These are phyloP conservation scores for Golubevia pallescens DNA, from an alignment of 1,284 basidiomycete genomes.

Conservation along the genomic window DNA sequence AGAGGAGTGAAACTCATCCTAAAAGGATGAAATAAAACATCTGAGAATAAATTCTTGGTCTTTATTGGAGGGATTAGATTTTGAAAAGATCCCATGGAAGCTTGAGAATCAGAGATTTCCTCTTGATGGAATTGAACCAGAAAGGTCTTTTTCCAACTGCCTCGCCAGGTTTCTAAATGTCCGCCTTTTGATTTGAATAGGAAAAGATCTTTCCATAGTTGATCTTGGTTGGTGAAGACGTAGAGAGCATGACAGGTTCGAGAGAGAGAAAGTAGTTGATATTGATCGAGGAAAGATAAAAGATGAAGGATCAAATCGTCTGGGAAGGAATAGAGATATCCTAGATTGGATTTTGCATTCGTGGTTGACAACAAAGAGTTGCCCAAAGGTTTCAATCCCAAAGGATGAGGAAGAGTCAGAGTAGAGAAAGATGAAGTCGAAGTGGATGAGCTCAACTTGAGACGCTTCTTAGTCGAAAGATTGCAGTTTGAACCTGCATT, in stretches of 20 bases:
- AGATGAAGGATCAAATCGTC: conserved; percentile 43
- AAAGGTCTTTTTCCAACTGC: conserved; percentile 52
- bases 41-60: not conserved
- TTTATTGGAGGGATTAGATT: conserved; percentile 12
- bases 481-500: too few species aligned
- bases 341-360: conserved; percentile 30
- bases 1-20: conserved; percentile 4
- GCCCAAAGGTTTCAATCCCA: conserved; percentile 46
- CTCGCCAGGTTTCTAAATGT: conserved; percentile 39
- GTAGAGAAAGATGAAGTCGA: too few species aligned
- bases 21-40: not conserved
- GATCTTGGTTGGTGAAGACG: conserved; percentile 33
- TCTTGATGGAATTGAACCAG: conserved; percentile 22
- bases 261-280: conserved; percentile 27
- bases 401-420: conserved; percentile 28
- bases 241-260: conserved; percentile 28
- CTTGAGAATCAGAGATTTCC: conserved; percentile 15
- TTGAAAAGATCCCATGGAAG: conserved; percentile 1
- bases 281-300: conserved; percentile 22
- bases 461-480: too few species aligned
- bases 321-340: conserved; percentile 28
- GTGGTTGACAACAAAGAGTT: conserved; percentile 43
- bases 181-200: conserved; percentile 35
- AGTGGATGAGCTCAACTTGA: too few species aligned
- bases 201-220: conserved; percentile 42